Percentiles rank a stretch among this genome's conserved stretches.
phyloP scores from a whole-genome alignment of 2,329 filamentous ascomycete genomes.

The Colletotrichum tropicicola region DNA sequence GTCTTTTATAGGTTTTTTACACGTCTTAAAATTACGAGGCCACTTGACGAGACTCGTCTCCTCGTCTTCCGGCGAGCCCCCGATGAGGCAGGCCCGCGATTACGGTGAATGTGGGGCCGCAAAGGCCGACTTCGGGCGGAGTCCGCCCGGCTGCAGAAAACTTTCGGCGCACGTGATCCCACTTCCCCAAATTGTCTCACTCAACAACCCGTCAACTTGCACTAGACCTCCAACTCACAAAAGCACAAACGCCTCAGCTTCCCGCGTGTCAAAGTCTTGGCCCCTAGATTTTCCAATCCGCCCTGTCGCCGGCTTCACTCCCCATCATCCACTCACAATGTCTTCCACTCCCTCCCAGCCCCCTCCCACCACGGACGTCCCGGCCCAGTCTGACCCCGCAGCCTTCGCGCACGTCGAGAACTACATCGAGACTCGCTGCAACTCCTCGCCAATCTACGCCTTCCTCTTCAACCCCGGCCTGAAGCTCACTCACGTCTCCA shows the following conservation, averaged over 20 bases:
- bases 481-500: slow-evolving; percentile 33
- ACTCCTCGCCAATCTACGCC: slow-evolving; percentile 34
- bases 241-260: too few relatives aligned
- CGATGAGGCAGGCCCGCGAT: not conserved
- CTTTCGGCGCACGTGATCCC: slow-evolving; percentile 14
- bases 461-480: slow-evolving; percentile 31
- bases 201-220: slow-evolving; percentile 19
- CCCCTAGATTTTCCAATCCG: too few relatives aligned
- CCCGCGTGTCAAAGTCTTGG: too few relatives aligned
- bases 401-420: slow-evolving; percentile 32
- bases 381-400: slow-evolving; percentile 29
- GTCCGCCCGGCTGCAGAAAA: slow-evolving; percentile 13
- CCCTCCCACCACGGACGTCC: not conserved
- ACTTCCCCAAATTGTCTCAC: slow-evolving; percentile 1
- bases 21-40: too few relatives aligned
- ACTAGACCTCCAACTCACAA: rapidly evolving
- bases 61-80: too few relatives aligned
- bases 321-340: not conserved
- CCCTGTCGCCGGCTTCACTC: not conserved
- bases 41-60: too few relatives aligned
- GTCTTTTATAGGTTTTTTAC: too few relatives aligned
- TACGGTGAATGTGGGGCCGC: not conserved
- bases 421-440: slow-evolving; percentile 35
- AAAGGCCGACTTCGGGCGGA: slow-evolving; percentile 22
- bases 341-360: slow-evolving; percentile 20